Base-by-base conservation (phyloP, 495 filamentous ascomycete genomes). In the Tuber aestivum region DNA sequence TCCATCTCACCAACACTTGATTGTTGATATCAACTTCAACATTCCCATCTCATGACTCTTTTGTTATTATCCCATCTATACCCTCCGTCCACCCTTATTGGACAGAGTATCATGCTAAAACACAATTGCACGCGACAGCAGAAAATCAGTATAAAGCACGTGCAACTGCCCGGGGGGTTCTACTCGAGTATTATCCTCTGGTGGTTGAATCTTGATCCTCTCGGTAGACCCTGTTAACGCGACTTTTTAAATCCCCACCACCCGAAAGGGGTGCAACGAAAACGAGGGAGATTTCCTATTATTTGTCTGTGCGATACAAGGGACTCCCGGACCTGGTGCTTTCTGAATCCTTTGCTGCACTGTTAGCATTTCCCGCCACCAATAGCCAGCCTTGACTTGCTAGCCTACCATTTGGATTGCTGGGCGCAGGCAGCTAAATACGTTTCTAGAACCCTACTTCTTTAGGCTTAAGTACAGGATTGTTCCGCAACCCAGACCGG, bases 401-500 rank as follows among this genome's bases (percentile, higher is more conserved):
- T 65, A 20, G 56, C 32, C 56, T 35, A 20, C 56, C 32, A 20
- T 35, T 35, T 75, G n/a, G 44, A 70, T 44, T 71, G 44, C 48
- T 71, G 70, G 74, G 72, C 70, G 68, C 56, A 73, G 38, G 56
- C 73, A 68, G 56, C 56, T 35, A 27, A 65, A 65, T 65, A 18
- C 27, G 32, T 16, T 79, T 79, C 78, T 73, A 79, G 78, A 79
- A 79, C 77, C 12, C 77, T 79, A 72, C 77, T 79, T 20, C 77
- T 75, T 79, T 75, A 72, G 56, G 78, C 37, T 79, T 71, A 75
- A 79, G 78, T 79, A 65, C 14, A 65, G 56, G 56, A 65, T 65
- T 65, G 27, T 35, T 56, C 50, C 77, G 70, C 75, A 73, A 38
- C 77, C 78, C 72, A 74, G 75, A 78, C 61, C 72, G 20, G 77